Evolutionary conservation across 2,329 filamentous ascomycete genomes (phyloP).

Genomic region (Thelonectria olida): DNA sequence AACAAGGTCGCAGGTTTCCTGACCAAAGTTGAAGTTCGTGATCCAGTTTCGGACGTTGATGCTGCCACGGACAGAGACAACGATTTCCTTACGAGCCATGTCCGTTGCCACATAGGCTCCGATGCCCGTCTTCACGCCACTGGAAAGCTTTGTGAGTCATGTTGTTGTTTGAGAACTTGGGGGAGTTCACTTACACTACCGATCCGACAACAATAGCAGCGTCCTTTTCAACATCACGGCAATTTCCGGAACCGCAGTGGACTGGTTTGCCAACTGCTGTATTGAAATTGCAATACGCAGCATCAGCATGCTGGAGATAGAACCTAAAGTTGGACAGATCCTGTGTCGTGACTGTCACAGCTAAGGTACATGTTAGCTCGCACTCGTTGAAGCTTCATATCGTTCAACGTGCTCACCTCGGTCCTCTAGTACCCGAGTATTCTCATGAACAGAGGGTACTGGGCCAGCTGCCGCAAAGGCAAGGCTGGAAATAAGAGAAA

Average conservation of each 20-base stretch:
- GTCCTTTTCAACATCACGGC: slow-evolving; percentile 54
- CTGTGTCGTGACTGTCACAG: slow-evolving; percentile 37
- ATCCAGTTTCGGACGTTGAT: slow-evolving; percentile 69
- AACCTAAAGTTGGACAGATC: slow-evolving; percentile 54
- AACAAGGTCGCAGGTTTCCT: slow-evolving; percentile 41
- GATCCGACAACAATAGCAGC: slow-evolving; percentile 54
- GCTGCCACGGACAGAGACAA: slow-evolving; percentile 69
- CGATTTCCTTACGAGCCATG: slow-evolving; percentile 59
- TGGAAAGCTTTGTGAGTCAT: slow-evolving; percentile 45
- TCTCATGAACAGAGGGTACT: no score
- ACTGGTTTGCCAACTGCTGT: slow-evolving; percentile 49
- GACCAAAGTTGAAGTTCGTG: slow-evolving; percentile 56
- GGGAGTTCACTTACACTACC: slow-evolving; percentile 48
- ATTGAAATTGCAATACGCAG: slow-evolving; percentile 63
- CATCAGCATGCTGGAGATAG: slow-evolving; percentile 61
- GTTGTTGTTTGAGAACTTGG: slow-evolving; percentile 56
- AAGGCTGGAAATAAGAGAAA: no score
- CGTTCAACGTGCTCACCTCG: no score
- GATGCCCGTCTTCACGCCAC: slow-evolving; percentile 54
- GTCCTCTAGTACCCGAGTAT: no score
- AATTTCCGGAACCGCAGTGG: slow-evolving; percentile 52
- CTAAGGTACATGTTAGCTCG: background rate
- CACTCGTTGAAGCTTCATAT: no score
- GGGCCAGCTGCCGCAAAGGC: no score
- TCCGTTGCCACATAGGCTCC: slow-evolving; percentile 63